A percentile compares a stretch with the other conserved stretches of the same genome.
phyloP scores from a whole-genome alignment of 805 yeast genomes.

The Saturnispora dispora region DNA sequence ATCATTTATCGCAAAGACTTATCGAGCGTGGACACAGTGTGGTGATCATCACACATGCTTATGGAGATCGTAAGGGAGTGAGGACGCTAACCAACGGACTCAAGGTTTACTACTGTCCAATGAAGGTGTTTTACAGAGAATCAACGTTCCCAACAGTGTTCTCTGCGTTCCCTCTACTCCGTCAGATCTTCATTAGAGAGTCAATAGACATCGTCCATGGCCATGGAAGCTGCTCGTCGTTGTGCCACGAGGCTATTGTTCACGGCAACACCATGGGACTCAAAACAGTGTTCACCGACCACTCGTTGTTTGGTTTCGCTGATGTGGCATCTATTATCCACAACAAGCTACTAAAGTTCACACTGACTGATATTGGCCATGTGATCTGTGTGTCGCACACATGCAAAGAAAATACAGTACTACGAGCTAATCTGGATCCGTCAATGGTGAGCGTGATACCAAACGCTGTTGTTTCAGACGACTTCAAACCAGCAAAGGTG shows the following conservation, averaged over 20 bases:
- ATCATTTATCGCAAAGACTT: slow-evolving; percentile 79
- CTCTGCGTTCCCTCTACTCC: slow-evolving; percentile 72
- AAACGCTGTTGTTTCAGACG: slow-evolving; percentile 82
- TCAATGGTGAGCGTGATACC: slow-evolving; percentile 81
- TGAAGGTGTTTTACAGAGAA: slow-evolving; percentile 68
- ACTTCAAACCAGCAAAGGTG: slow-evolving; percentile 49
- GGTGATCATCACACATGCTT: slow-evolving; percentile 79
- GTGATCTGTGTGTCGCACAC: slow-evolving; percentile 96
- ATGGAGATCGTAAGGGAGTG: slow-evolving; percentile 74
- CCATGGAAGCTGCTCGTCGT: slow-evolving; percentile 80
- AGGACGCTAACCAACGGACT: slow-evolving; percentile 81
- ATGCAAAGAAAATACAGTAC: slow-evolving; percentile 89
- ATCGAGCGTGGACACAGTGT: slow-evolving; percentile 80
- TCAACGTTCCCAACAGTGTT: slow-evolving; percentile 86
- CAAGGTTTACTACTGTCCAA: slow-evolving; percentile 87
- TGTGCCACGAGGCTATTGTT: slow-evolving; percentile 85
- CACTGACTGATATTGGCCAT: slow-evolving; percentile 79
- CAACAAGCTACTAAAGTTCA: slow-evolving; percentile 76
- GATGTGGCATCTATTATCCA: slow-evolving; percentile 77
- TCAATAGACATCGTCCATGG: slow-evolving; percentile 86
- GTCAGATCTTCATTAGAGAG: slow-evolving; percentile 83
- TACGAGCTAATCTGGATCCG: slow-evolving; percentile 79
- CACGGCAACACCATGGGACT: slow-evolving; percentile 92
- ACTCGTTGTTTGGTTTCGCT: slow-evolving; percentile 89
- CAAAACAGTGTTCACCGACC: slow-evolving; percentile 89